A percentile compares a stretch with the other conserved stretches of the same genome.
phyloP scores from a whole-genome alignment of 2,329 filamentous ascomycete genomes.

The Zarea fungicola region DNA sequence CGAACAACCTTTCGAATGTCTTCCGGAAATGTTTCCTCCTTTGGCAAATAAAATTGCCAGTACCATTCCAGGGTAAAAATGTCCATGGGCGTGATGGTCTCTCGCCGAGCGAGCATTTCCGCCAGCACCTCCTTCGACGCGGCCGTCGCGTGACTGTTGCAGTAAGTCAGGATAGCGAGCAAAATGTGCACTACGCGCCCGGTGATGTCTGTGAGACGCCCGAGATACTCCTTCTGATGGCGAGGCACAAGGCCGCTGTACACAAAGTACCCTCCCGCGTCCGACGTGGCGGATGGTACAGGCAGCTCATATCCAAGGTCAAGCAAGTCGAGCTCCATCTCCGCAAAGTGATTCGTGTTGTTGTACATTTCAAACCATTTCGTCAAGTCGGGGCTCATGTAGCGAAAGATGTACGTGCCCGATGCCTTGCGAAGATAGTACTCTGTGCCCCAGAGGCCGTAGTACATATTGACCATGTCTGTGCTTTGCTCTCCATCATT shows the following conservation, averaged over 20 bases:
- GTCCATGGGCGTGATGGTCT: background rate
- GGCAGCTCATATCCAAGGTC: too few relatives aligned
- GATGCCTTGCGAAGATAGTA: slow-evolving; percentile 22
- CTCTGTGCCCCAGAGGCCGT: background rate
- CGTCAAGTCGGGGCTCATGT: background rate
- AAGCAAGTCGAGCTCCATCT: too few relatives aligned
- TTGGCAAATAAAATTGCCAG: background rate
- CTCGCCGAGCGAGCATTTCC: background rate
- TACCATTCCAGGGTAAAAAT: background rate
- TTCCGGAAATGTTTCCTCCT: background rate
- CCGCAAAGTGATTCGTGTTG: too few relatives aligned
- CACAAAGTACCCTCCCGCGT: slow-evolving; percentile 5
- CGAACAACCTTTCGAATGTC: background rate
- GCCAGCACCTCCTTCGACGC: background rate
- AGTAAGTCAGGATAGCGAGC: slow-evolving; percentile 16
- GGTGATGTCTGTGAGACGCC: slow-evolving; percentile 15
- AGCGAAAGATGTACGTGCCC: slow-evolving; percentile 26
- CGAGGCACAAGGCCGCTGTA: slow-evolving; percentile 23
- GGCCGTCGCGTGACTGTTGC: background rate
- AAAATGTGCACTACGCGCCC: slow-evolving; percentile 15
- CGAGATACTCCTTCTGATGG: slow-evolving; percentile 14
- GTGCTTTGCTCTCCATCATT: too few relatives aligned
- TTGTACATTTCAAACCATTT: too few relatives aligned
- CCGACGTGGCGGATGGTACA: too few relatives aligned
- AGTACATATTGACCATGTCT: too few relatives aligned